Evolutionary conservation across 495 filamentous ascomycete genomes (phyloP).

Genomic region (Penicillium lividum): DNA sequence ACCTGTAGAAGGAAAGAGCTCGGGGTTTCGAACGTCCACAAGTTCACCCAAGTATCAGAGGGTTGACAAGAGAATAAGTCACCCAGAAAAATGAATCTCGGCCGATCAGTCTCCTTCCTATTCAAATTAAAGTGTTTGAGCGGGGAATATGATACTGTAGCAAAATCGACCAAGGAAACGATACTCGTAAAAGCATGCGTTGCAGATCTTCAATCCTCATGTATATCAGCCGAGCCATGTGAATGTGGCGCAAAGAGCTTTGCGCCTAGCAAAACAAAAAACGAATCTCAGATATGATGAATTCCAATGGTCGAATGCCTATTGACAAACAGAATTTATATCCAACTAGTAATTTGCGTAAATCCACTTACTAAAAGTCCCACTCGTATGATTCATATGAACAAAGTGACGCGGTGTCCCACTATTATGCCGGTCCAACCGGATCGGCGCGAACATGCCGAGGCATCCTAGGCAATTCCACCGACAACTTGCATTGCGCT

Average conservation of each 20-base stretch:
- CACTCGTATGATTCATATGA: background rate
- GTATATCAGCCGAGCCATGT: background rate
- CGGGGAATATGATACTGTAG: background rate
- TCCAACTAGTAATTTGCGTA: background rate
- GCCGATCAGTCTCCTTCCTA: too few species aligned
- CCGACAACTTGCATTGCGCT: background rate
- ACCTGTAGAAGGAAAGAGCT: too few species aligned
- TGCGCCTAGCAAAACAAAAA: background rate
- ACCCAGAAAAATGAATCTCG: too few species aligned
- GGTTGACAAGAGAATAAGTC: too few species aligned
- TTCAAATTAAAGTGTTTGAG: background rate
- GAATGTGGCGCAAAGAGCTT: background rate
- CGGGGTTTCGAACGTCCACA: too few species aligned
- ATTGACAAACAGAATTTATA: background rate
- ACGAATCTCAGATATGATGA: background rate
- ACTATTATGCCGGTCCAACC: background rate
- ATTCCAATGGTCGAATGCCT: background rate
- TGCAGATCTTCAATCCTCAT: background rate
- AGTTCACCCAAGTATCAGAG: too few species aligned
- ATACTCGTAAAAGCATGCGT: background rate
- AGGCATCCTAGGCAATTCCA: slow-evolving; percentile 11
- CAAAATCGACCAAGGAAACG: background rate
- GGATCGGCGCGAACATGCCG: slow-evolving; percentile 11
- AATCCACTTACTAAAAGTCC: background rate
- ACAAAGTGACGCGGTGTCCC: background rate